Evolutionary conservation across 192 early-diverging fungal species (phyloP), one percentile per base, ranked within the genome.

Genomic region (Pilobolus umbonatus): DNA sequence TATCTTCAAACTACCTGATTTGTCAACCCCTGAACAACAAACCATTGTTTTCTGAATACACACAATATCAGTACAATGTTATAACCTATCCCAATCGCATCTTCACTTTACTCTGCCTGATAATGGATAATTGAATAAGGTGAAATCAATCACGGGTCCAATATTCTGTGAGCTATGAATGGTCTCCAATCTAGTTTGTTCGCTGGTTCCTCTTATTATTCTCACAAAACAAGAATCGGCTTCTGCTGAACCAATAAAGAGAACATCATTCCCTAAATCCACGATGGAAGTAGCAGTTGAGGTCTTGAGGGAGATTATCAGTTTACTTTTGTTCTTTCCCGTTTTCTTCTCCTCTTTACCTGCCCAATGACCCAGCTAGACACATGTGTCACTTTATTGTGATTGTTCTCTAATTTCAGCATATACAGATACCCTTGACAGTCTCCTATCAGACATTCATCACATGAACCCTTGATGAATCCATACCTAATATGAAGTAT

Each of bases 101-200:
- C n/a, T n/a, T n/a, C 57, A 24, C 44, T 44, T 40, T 56, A 59
- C 69, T 80, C 75, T 19, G 82, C 88, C 53, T 86, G 83, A 44
- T 78, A 75, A 55, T 89, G 80, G n/a, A 25, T 81, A 58, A 63
- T 95, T 89, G 14, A 94, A 84, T 22, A 96, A 77, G 48, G 83
- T 81, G 76, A 98, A 88, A 64, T 97, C 95, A 0, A 76, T 63
- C 3, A 98, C 84, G 0, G 96, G 96, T 21, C 86, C 88, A 55
- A 96, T 65, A 68, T 90, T 95, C 31, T 71, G 45, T 67, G 72
- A 91, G 19, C 76, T 73, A 55, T 87, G 72, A 36, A 85, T 29
- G 6, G 84, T 62, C 29, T 85, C 75, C 0, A 94, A n/a, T 32
- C 70, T 85, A 6, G 65, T 69, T 10, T 75, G 72, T 11, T 67